A percentile compares a stretch with the other conserved stretches of the same genome.
These are phyloP conservation scores for Ceratocystis albifundus DNA, from an alignment of 2,329 filamentous ascomycete genomes.

Conservation along the genomic window DNA sequence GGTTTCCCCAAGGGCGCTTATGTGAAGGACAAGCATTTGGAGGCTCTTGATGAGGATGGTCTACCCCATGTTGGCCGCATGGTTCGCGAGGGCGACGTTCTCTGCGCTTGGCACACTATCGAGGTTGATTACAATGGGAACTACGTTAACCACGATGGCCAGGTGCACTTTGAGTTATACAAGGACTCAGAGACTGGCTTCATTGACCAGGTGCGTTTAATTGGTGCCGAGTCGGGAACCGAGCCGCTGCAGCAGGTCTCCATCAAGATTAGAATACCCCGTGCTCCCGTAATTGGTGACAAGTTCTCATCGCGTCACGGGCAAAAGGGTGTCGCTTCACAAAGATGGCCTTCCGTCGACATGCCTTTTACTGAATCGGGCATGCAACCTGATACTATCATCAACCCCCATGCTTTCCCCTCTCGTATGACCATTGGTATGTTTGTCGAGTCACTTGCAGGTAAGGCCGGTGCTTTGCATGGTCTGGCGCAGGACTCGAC, in stretches of 20 bases:
- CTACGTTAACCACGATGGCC: constrained; percentile 72
- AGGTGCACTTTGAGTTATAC: constrained; percentile 85
- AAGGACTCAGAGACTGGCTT: constrained; percentile 83
- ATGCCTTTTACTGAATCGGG: constrained; percentile 96
- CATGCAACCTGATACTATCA: constrained; percentile 95
- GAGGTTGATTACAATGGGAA: constrained; percentile 65
- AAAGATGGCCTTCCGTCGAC: constrained; percentile 86
- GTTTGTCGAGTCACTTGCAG: constrained; percentile 94
- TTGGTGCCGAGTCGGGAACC: constrained; percentile 71
- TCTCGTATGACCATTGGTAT: constrained; percentile 99
- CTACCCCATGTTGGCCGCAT: constrained; percentile 68
- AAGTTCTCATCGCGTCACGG: constrained; percentile 98
- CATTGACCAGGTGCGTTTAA: constrained; percentile 83
- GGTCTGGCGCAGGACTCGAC: constrained; percentile 93
- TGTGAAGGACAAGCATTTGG: constrained; percentile 57
- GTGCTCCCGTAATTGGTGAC: constrained; percentile 87
- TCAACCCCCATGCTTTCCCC: constrained; percentile 98
- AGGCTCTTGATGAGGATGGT: constrained; percentile 74
- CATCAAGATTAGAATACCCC: constrained; percentile 84
- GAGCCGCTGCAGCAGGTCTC: constrained; percentile 81
- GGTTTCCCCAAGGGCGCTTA: constrained; percentile 74
- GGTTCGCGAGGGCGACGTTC: constrained; percentile 67
- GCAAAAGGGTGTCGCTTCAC: constrained; percentile 92
- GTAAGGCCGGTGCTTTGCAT: constrained; percentile 87
- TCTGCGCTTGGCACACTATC: constrained; percentile 85